These are phyloP conservation scores for Malus asiatica DNA, from an alignment of 306 rosid genomes.

Conservation along the genomic window DNA sequence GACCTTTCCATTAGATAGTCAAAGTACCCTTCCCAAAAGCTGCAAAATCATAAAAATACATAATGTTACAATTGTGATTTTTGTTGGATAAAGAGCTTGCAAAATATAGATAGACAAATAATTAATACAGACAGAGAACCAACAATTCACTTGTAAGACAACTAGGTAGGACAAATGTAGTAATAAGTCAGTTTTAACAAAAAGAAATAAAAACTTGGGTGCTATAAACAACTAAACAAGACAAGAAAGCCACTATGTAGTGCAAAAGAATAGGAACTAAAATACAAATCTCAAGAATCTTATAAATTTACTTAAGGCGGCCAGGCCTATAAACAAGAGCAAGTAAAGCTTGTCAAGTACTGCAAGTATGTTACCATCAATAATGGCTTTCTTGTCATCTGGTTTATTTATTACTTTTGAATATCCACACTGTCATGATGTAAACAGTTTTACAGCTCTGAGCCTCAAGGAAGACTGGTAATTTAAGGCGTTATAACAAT, in stretches of 20 bases:
- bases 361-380: background rate
- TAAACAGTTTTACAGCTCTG: background rate
- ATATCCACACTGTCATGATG: background rate
- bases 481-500: background rate
- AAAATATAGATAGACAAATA: background rate
- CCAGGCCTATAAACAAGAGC: background rate
- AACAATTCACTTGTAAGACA: background rate
- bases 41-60: constrained; percentile 20
- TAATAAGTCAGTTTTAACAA: background rate
- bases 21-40: constrained; percentile 99
- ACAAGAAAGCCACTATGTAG: background rate
- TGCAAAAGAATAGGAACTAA: background rate
- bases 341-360: background rate
- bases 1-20: constrained; percentile 85
- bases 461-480: background rate
- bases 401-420: background rate
- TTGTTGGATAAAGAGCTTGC: background rate
- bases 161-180: constrained; percentile 2
- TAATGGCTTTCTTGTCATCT: background rate
- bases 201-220: background rate
- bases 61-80: background rate
- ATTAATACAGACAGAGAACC: background rate
- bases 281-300: background rate
- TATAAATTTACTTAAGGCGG: background rate
- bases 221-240: background rate